Evolutionary conservation across 2,329 filamentous ascomycete genomes (phyloP).

Genomic region (Thermochaetoides dissita): DNA sequence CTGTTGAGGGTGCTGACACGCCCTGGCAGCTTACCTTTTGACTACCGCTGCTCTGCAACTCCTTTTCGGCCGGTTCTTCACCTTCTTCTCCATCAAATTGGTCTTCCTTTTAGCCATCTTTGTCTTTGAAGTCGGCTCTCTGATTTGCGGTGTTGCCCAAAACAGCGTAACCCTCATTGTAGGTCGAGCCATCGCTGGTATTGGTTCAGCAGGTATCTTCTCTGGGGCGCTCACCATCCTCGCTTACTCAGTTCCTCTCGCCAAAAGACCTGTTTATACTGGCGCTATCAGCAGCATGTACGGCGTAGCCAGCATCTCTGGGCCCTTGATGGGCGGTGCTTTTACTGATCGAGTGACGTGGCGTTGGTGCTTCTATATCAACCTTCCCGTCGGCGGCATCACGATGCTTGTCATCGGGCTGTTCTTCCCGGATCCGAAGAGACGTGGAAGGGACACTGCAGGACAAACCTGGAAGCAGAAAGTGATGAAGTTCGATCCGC

Average conservation of each 20-base stretch:
- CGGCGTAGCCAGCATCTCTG: constrained; percentile 25
- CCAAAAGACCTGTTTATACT: constrained; percentile 16
- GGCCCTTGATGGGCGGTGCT: constrained; percentile 17
- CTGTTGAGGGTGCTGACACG: not conserved
- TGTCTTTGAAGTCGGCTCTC: constrained; percentile 27
- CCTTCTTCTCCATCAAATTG: constrained; percentile 26
- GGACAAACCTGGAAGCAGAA: constrained; percentile 10
- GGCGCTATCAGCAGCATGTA: constrained; percentile 30
- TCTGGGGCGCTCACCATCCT: constrained; percentile 28
- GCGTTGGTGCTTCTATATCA: constrained; percentile 25
- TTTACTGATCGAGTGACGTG: constrained; percentile 20
- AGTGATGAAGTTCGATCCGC: constrained; percentile 17
- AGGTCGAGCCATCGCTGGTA: constrained; percentile 19
- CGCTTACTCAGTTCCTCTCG: constrained; percentile 17
- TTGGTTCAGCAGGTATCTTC: constrained; percentile 28
- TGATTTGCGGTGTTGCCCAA: constrained; percentile 23
- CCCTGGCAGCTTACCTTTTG: constrained; percentile 22
- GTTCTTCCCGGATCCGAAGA: constrained; percentile 16
- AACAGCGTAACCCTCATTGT: constrained; percentile 18
- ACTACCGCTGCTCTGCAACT: constrained; percentile 25
- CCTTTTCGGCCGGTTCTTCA: constrained; percentile 25
- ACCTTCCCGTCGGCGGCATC: constrained; percentile 21
- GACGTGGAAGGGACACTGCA: constrained; percentile 3
- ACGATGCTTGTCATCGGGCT: constrained; percentile 17
- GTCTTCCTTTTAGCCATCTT: constrained; percentile 23